Evolutionary conservation across 148 eudicot genomes (phyloP), one percentile per base, ranked within the genome.

Genomic region (Bassia scoparia): DNA sequence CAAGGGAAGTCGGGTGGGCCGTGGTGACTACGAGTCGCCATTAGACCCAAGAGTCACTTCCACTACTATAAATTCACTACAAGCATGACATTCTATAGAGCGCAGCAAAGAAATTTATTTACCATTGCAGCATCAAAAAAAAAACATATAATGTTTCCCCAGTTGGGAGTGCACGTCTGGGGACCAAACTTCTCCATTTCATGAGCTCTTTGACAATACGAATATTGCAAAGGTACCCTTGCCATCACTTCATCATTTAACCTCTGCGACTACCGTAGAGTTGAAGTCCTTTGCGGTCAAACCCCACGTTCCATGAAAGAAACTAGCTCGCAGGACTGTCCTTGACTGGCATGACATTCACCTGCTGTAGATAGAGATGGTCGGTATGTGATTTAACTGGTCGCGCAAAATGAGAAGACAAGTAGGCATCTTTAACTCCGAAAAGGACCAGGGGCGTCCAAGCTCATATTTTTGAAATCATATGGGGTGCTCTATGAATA

Each of bases 221-320:
- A 74, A 93, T 93, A 72, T 93, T 33, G 98, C 98, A 79, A 93
- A 93, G 61, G 98, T 93, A 33, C 97, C 98, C 98, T 90, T 27
- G 94, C 89, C 98, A 93, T 93, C 72, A 93, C 82, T 72, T 93
- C 97, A 59, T 93, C 98, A 67, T 93, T 93, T n/a, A n/a, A 53
- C 98, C 98, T 84, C 98, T 89, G 18, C 98, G 94, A 71, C 97
- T 90, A 74, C 98, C 98, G 70, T 93, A 93, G 98, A 93, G 78
- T 93, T 90, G 82, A 93, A 93, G 77, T 93, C 87, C 81, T 38
- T n/a, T 90, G 74, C 92, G 90, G 33, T 90, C 89, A 74, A n/a
- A 93, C 97, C 37, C 97, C 98, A 69, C 87, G 89, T 33, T 90
- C 97, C 81, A 87, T 78, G 55, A 93, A n/a, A n/a, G 87, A 71